phyloP scores from a whole-genome alignment of 768 basidiomycete species.

The Calocera viscosa region DNA sequence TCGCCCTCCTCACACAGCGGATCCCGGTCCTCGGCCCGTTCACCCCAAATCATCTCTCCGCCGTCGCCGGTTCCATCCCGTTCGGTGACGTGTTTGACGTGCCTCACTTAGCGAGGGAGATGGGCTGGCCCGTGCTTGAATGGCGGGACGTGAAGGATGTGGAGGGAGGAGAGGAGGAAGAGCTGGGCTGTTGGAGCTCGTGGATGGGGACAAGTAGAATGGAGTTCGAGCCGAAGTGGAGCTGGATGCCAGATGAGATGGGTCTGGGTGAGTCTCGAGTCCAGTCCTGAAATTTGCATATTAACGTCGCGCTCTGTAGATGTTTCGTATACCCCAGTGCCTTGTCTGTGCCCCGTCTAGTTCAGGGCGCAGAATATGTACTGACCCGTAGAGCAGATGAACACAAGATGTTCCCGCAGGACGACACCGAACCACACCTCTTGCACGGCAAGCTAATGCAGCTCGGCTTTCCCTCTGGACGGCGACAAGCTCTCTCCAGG shows the following conservation, averaged over 20 bases:
- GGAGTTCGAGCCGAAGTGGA: neutral
- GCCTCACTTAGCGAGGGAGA: conserved; percentile 34
- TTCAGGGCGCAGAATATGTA: conserved; percentile 21
- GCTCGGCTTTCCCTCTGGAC: conserved; percentile 14
- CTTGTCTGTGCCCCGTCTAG: conserved; percentile 20
- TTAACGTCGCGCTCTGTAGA: conserved; percentile 34
- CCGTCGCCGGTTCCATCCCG: conserved; percentile 35
- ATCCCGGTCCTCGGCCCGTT: conserved; percentile 49
- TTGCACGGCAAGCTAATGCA: conserved; percentile 16
- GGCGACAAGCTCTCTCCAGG: conserved; percentile 17
- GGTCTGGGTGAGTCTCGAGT: conserved; percentile 21
- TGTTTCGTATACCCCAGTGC: neutral
- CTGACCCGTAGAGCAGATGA: neutral
- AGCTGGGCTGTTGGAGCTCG: conserved; percentile 14
- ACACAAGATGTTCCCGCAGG: neutral
- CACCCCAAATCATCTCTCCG: conserved; percentile 42
- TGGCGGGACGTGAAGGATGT: conserved; percentile 51
- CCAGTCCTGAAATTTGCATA: too few relatives aligned
- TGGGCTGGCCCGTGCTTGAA: conserved; percentile 44
- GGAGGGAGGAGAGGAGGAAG: neutral
- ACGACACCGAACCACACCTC: conserved; percentile 12
- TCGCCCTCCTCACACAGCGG: conserved; percentile 42
- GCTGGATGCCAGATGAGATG: neutral
- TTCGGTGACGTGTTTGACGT: conserved; percentile 54
- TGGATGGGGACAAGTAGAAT: conserved; percentile 19